Evolutionary conservation across 176 grass and related monocot species (phyloP).

Genomic region (Cenchrus fungigraminus): DNA sequence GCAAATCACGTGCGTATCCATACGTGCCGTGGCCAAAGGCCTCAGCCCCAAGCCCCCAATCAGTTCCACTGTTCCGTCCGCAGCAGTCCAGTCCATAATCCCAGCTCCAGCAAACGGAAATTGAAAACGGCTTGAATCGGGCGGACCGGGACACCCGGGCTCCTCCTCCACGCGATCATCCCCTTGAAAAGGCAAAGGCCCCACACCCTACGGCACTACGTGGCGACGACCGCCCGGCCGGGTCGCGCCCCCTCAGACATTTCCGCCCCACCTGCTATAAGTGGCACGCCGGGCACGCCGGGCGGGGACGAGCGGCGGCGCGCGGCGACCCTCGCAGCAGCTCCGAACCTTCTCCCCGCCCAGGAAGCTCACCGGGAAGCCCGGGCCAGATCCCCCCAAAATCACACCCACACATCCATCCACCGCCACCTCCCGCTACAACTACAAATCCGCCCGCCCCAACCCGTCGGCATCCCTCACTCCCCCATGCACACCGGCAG

Average conservation of each 20-base stretch:
- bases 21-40: too few relatives aligned
- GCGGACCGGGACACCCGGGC: neutral
- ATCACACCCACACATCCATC: neutral
- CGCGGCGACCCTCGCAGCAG: constrained; percentile 42
- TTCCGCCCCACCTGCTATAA: constrained; percentile 26
- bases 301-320: constrained; percentile 28
- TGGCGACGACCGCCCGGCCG: constrained; percentile 43
- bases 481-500: constrained; percentile 51
- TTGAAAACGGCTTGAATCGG: constrained; percentile 35
- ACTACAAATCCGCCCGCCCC: constrained; percentile 46
- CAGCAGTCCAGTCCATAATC: neutral
- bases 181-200: neutral
- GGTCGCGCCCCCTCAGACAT: constrained; percentile 32
- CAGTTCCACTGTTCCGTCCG: neutral
- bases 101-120: neutral
- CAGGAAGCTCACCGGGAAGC: constrained; percentile 66
- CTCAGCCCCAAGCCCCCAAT: too few relatives aligned
- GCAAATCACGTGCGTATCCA: too few relatives aligned
- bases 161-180: neutral
- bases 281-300: constrained; percentile 33
- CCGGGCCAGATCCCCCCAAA: neutral
- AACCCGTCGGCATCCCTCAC: neutral
- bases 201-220: constrained; percentile 27
- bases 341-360: constrained; percentile 56
- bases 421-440: constrained; percentile 18